Base-by-base conservation (phyloP, 805 yeast genomes). In the Wickerhamomyces chaumierensis region DNA sequence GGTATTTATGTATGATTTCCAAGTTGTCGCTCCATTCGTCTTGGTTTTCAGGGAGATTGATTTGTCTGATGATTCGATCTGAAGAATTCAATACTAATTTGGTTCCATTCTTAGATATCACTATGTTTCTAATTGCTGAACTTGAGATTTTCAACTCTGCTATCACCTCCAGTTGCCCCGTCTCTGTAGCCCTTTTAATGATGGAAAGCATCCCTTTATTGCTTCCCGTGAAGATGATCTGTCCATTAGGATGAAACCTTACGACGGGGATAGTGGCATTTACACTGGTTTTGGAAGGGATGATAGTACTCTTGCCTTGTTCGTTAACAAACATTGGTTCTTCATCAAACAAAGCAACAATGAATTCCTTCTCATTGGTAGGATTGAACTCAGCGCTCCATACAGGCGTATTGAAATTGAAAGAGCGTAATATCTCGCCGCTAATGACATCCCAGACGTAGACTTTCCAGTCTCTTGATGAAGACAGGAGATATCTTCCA, bases 401-500 rank as follows among this genome's bases (percentile, higher is more conserved):
- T 2, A 84, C 68, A 1, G 94, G 85, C 0, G 81, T 73, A 38
- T 77, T 81, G 47, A 84, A 78, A 35, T 63, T 60, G 36, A 71
- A 61, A 3, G 56, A 63, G 42, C 69, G 62, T 34, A 65, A 52
- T 37, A 73, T 64, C 36, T 53, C 63, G 53, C 48, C 62, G 7
- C 43, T 50, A 19, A 57, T 45, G 44, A 88, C 57, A 59, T 86
- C 95, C 95, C 96, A 88, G 23, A 87, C 52, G 36, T 80, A 74
- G 33, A 81, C 72, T 37, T 67, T 69, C 92, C 95, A 87, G 56
- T 90, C 96, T 48, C 86, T 74, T 0, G 88, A 75, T 13, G 86
- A 65, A 3, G 83, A 68, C 3, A 88, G 60, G 2, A 88, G 48
- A 48, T 71, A 84, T 18, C 82, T 56, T 0, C 94, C 92, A 55